These are phyloP conservation scores for Botryotinia narcissicola DNA, from an alignment of 2,329 filamentous ascomycete genomes.

Conservation along the genomic window DNA sequence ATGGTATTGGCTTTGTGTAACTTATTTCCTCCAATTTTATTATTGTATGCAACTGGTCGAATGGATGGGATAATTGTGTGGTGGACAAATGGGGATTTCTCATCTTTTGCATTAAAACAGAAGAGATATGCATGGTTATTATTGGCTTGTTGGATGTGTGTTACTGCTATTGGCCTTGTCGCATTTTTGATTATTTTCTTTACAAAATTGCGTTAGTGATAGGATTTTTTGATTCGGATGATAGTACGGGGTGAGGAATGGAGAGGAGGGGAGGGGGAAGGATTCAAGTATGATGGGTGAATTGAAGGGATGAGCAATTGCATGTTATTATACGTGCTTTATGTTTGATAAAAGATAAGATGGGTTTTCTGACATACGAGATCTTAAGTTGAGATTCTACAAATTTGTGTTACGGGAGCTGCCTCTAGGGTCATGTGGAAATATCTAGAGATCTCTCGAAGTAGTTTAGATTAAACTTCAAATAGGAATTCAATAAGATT, in stretches of 20 bases:
- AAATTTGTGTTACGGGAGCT: too few relatives aligned
- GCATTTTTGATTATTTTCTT: constrained; percentile 26
- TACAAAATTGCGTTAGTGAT: neutral
- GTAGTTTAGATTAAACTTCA: too few relatives aligned
- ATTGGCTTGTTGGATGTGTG: constrained; percentile 26
- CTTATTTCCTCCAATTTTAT: constrained; percentile 34
- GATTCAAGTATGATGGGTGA: neutral
- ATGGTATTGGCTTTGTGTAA: constrained; percentile 30
- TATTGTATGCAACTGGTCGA: constrained; percentile 31
- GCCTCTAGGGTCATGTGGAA: too few relatives aligned
- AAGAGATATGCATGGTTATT: constrained; percentile 31
- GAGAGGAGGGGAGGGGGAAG: neutral
- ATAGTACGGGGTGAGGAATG: neutral
- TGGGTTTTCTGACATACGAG: neutral
- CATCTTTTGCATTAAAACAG: constrained; percentile 28
- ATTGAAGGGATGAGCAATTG: neutral
- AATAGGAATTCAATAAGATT: too few relatives aligned
- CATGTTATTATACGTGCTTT: neutral
- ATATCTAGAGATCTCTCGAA: too few relatives aligned
- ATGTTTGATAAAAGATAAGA: neutral
- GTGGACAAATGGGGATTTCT: constrained; percentile 32
- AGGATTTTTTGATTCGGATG: neutral
- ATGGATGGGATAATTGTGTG: constrained; percentile 33
- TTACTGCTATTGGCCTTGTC: constrained; percentile 26
- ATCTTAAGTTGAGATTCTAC: neutral